Evolutionary conservation across 108 stramenopile genomes (phyloP), one percentile per base, ranked within the genome.

Genomic region (Nannochloropsis salina): DNA sequence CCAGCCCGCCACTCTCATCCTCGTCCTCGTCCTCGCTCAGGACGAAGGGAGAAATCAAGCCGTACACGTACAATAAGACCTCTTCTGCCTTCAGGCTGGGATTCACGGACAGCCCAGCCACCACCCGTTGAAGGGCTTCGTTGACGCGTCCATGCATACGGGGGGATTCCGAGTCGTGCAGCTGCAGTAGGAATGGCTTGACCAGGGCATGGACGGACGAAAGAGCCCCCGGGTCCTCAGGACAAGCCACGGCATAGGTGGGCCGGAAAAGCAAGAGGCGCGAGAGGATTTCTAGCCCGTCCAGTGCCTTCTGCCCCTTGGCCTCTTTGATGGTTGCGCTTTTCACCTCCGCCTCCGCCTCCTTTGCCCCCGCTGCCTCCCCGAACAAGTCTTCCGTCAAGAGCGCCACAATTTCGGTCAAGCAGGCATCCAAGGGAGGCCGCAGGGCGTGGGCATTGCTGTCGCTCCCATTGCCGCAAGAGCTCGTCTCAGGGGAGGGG

Each of bases 11-110:
- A 42, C 42, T 74, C 9, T 88, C 87, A 3, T 90, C 89, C 18
- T 88, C 87, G n/a, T 80, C 84, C 22, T 88, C 87, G 18, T 90
- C 88, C 81, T 85, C 84, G n/a, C 43, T 20, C 43, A 88, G 83
- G 18, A 91, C 84, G 41, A 91, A 90, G 9, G 91, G 91, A 22
- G 90, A 83, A 41, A 90, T 82, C 83, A 90, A 90, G 5, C 90
- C 89, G 82, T 91, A 90, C 6, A 90, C 86, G 86, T 91, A 91
- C 41, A 91, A 83, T 10, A 91, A 88, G 51, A 91, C 84, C 90
- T 91, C 91, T 41, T 86, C 44, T 44, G 80, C 88, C 11, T 84
- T 82, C 85, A 89, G 86, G 42, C 90, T 89, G 6, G 90, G 86
- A 86, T 91, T 91, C 6, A 61, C 47, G 8, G 91, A 43, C 44